phyloP scores from a whole-genome alignment of 257 asterid genomes.

The Ocimum tenuiflorum region DNA sequence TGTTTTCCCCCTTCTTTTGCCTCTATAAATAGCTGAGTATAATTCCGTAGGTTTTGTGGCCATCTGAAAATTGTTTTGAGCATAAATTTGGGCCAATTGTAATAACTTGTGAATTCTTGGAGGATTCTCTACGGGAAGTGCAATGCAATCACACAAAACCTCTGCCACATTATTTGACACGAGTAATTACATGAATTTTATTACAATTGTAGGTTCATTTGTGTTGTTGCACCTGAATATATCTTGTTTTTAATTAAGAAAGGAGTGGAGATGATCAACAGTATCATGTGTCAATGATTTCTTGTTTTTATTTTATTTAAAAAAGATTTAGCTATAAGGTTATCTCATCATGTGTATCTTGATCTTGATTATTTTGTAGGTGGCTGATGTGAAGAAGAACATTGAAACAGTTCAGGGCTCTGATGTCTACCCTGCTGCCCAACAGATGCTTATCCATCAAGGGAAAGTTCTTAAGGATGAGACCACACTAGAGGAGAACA shows the following conservation, averaged over 20 bases:
- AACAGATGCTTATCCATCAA: slow-evolving; percentile 82
- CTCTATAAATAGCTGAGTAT: not conserved
- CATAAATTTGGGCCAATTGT: not conserved
- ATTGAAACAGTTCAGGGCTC: slow-evolving; percentile 69
- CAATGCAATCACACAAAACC: not conserved
- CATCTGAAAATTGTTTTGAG: not conserved
- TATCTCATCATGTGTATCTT: slow-evolving; percentile 21
- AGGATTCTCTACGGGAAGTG: not conserved
- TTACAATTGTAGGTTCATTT: too few relatives aligned
- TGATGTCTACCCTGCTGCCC: slow-evolving; percentile 66
- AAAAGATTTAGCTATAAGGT: too few relatives aligned
- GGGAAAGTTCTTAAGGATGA: slow-evolving; percentile 83
- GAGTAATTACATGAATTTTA: not conserved
- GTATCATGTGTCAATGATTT: not conserved
- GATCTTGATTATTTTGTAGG: slow-evolving; percentile 45
- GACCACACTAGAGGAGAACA: slow-evolving; percentile 62
- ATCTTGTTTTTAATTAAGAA: not conserved
- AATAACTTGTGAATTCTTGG: not conserved
- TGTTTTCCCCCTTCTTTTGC: not conserved
- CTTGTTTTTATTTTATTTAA: not conserved
- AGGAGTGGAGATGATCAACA: not conserved
- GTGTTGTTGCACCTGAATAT: not conserved
- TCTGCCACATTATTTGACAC: not conserved
- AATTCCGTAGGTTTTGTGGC: not conserved
- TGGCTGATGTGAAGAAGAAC: slow-evolving; percentile 64